Evolutionary conservation across 768 basidiomycete species (phyloP).

Genomic region (Flagelloscypha sp.): DNA sequence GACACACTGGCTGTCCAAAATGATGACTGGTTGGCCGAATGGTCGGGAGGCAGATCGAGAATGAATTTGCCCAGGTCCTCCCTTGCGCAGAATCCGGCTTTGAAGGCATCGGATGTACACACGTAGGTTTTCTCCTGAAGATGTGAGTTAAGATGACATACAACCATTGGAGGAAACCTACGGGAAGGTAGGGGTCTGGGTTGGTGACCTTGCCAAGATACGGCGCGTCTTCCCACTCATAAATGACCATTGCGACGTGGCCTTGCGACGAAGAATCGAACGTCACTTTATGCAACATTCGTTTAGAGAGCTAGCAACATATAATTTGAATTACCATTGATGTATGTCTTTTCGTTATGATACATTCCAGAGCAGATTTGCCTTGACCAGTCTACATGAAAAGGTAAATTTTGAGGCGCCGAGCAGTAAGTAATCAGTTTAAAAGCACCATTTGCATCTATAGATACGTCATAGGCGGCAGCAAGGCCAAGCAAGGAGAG

Average conservation of each 20-base stretch:
- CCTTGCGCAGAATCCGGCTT: slow-evolving; percentile 57
- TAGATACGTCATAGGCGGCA: too few species aligned
- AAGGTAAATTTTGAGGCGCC: too few species aligned
- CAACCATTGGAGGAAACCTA: slow-evolving; percentile 30
- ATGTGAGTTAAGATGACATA: slow-evolving; percentile 11
- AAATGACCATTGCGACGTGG: slow-evolving; percentile 89
- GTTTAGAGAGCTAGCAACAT: slow-evolving; percentile 5
- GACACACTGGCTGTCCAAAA: slow-evolving; percentile 83
- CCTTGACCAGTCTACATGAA: slow-evolving; percentile 74
- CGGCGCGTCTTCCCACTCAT: slow-evolving; percentile 86
- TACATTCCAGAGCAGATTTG: slow-evolving; percentile 98
- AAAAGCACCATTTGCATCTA: too few species aligned
- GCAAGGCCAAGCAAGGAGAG: too few species aligned
- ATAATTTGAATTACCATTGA: slow-evolving; percentile 51
- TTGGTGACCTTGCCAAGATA: slow-evolving; percentile 69
- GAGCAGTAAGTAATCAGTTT: slow-evolving; percentile 26
- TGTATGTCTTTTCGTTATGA: slow-evolving; percentile 67
- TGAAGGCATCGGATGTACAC: slow-evolving; percentile 78
- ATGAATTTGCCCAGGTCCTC: slow-evolving; percentile 87
- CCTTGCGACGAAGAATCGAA: slow-evolving; percentile 76
- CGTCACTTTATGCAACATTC: slow-evolving; percentile 44
- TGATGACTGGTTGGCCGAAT: slow-evolving; percentile 59
- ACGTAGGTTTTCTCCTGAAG: slow-evolving; percentile 81
- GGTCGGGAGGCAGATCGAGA: slow-evolving; percentile 58
- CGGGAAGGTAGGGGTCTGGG: slow-evolving; percentile 50